Conservation (phyloP, 352 stramenopile genomes). For the Phytopythium mirpurense region DNA sequence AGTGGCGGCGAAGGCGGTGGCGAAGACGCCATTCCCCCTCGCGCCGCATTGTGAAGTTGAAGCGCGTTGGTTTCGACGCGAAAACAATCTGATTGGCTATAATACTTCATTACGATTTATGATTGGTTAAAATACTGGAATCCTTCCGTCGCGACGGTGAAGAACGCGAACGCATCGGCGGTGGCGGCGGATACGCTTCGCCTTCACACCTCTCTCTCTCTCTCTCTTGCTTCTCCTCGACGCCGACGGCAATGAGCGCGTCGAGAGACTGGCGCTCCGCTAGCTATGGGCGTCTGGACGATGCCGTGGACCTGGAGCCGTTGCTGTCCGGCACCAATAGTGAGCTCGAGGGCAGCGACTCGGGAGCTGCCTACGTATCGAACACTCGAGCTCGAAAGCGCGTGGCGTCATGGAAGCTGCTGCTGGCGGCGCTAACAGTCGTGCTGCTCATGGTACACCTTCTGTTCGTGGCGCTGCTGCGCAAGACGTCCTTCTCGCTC, state of each 20-base stretch:
- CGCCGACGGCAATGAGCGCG: background rate
- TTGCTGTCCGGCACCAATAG: constrained; percentile 10
- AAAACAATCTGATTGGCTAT: background rate
- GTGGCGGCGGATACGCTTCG: too few species aligned
- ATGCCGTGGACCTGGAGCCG: constrained; percentile 14
- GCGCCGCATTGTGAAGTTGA: background rate
- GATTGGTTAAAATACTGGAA: background rate
- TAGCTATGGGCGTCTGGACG: background rate
- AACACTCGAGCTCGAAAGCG: constrained; percentile 2
- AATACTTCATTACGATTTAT: background rate
- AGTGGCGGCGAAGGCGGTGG: background rate
- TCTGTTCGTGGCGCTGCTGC: constrained; percentile 54
- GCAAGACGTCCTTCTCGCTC: constrained; percentile 52
- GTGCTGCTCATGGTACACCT: constrained; percentile 51
- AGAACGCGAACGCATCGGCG: too few species aligned
- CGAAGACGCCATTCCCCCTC: background rate
- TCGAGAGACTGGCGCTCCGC: background rate
- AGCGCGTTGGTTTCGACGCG: background rate
- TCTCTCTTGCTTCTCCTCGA: too few species aligned
- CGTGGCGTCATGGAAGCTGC: constrained; percentile 15
- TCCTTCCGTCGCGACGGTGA: background rate
- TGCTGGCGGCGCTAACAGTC: constrained; percentile 18
- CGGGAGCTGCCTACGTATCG: background rate
- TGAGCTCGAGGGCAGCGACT: background rate
- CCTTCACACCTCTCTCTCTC: too few species aligned